Conservation (phyloP, 768 basidiomycete species). For the Lactarius akahatsu region DNA sequence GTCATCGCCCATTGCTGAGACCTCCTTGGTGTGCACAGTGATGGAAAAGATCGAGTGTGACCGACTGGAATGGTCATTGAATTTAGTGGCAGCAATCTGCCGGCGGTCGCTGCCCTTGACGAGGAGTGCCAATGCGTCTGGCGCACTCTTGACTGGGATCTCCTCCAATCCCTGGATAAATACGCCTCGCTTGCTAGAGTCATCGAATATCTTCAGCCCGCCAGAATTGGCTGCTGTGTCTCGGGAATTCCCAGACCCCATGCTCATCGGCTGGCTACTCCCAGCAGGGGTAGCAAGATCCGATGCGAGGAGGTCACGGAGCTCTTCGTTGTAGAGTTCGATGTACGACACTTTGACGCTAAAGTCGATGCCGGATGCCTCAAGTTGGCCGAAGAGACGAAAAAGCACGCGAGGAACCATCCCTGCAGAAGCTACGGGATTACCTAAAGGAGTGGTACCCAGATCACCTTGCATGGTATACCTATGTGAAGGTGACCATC, state of each 20-base stretch:
- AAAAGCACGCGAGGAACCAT: constrained; percentile 95
- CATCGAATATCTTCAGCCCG: constrained; percentile 91
- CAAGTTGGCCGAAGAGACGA: constrained; percentile 86
- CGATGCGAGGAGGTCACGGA: constrained; percentile 84
- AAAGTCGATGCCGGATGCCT: constrained; percentile 73
- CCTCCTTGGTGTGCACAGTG: constrained; percentile 89
- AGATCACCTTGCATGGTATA: constrained; percentile 99
- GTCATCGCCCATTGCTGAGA: constrained; percentile 75
- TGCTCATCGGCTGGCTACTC: constrained; percentile 76
- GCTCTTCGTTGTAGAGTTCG: constrained; percentile 97
- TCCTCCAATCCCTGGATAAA: constrained; percentile 96
- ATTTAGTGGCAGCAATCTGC: constrained; percentile 93
- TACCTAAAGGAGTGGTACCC: constrained; percentile 75
- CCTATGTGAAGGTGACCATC: constrained; percentile 38
- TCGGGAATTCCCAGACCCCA: constrained; percentile 46
- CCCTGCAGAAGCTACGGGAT: constrained; percentile 85
- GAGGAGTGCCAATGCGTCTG: constrained; percentile 79
- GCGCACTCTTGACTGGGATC: constrained; percentile 73
- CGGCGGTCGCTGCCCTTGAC: constrained; percentile 87
- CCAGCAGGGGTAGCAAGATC: constrained; percentile 73
- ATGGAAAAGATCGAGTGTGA: constrained; percentile 99
- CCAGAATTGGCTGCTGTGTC: constrained; percentile 43
- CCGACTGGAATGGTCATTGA: constrained; percentile 96
- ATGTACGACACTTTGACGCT: constrained; percentile 93
- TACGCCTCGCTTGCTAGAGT: constrained; percentile 82